Percentiles rank a stretch among this genome's conserved stretches.
These are phyloP conservation scores for Trichoderma simmonsii DNA, from an alignment of 2,329 filamentous ascomycete genomes.

Conservation along the genomic window DNA sequence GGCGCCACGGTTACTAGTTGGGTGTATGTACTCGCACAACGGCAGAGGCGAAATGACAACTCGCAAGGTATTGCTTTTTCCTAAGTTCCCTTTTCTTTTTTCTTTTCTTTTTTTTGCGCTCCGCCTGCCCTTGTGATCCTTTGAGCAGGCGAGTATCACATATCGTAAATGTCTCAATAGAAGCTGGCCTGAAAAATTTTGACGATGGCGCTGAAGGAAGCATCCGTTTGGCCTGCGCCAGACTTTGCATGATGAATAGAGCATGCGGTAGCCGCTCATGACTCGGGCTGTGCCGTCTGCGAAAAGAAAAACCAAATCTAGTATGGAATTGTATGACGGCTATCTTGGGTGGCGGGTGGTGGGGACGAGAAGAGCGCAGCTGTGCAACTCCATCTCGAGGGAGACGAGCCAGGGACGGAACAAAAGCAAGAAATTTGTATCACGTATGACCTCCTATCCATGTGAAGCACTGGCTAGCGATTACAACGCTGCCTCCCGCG, in stretches of 20 bases:
- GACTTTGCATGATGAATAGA: not conserved
- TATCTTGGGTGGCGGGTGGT: not conserved
- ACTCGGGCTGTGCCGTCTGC: not conserved
- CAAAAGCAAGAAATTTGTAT: not conserved
- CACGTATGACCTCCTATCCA: not conserved
- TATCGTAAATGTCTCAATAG: not conserved
- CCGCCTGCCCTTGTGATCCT: not conserved
- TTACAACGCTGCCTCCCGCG: not conserved
- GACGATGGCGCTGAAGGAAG: not conserved
- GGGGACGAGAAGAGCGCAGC: not conserved
- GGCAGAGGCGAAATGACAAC: constrained; percentile 26
- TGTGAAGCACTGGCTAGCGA: not conserved
- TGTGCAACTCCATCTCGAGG: not conserved
- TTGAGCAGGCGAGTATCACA: not conserved
- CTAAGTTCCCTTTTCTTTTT: constrained; percentile 15
- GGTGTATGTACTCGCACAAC: not conserved
- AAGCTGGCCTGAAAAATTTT: not conserved
- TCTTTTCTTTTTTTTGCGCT: constrained; percentile 10
- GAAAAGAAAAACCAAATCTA: not conserved
- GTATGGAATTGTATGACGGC: not conserved
- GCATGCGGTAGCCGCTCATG: not conserved
- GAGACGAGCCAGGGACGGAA: not conserved
- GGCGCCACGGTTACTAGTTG: not conserved
- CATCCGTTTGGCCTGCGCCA: not conserved
- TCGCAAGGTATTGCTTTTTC: constrained; percentile 21